Base-by-base conservation (phyloP, 1,284 basidiomycete genomes). In the Cystobasidium pallidum region DNA sequence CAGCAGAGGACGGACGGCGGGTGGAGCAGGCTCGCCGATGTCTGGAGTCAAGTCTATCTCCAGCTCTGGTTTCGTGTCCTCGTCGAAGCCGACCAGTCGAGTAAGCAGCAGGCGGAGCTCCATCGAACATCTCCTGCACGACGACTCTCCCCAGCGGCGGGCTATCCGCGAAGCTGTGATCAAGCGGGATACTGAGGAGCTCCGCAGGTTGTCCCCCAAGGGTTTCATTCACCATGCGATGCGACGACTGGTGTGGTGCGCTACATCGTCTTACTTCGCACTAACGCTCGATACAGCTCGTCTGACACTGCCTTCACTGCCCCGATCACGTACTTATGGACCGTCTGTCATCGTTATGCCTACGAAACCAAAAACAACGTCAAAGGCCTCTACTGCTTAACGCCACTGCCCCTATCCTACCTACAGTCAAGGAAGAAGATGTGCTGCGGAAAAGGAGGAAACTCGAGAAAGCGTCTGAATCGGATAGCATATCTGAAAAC, bases 151-250 rank as follows among this genome's bases (percentile, higher is more conserved):
- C 36, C 62, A 66, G 21, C 45, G 55, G 8, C 26, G 49, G 19
- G 70, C 62, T 19, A 57, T 72, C 34, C 62, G 70, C 17, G 70
- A 65, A 30, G 70, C 70, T 32, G 47, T 72, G 32, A 49, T 66
- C 21, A 52, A 57, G 24, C 41, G 63, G 28, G 70, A 72, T 41
- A 30, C 63, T 6, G 70, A 65, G 17, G 70, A 30, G 32, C 54
- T 72, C 28, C 62, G 70, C 43, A 51, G 51, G n/a, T 51, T 72
- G 7, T 51, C 70, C 19, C 28, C 36, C 13, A 65, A 63, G 55
- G 70, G 63, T 19, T 66, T 66, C 63, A 63, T 65, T 7, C 54
- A 66, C 54, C 36, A 65, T 66, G 70, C 70, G n/a, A 66, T 72
- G 62, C 63, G 63, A 28, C 45, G 70, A 59, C 62, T 72, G 13